These are phyloP conservation scores for Dillenia suffruticosa DNA, from an alignment of 164 flowering plant species.

Conservation along the genomic window DNA sequence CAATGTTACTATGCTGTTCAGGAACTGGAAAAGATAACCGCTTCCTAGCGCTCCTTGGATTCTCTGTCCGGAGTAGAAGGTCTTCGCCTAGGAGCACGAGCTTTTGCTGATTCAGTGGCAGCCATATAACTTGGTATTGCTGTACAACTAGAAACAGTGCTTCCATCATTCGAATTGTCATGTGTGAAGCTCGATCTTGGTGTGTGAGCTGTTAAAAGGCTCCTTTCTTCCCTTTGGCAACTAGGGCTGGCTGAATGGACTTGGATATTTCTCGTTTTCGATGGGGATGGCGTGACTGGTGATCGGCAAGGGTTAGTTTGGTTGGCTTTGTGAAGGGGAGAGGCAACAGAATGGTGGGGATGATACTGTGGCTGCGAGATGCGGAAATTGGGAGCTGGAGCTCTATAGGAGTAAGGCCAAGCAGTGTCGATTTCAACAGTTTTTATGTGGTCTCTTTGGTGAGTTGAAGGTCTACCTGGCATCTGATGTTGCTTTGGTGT, in stretches of 20 bases:
- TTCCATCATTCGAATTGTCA: slow-evolving; percentile 3
- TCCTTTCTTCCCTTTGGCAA: slow-evolving; percentile 35
- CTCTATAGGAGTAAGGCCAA: slow-evolving; percentile 49
- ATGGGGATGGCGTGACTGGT: slow-evolving; percentile 50
- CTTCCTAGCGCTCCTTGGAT: slow-evolving; percentile 44
- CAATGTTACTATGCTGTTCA: slow-evolving; percentile 17
- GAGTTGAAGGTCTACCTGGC: slow-evolving; percentile 63
- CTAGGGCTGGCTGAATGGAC: slow-evolving; percentile 69
- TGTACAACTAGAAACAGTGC: background rate
- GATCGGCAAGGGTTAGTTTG: slow-evolving; percentile 16
- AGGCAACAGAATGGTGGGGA: slow-evolving; percentile 26
- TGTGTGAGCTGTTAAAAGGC: slow-evolving; percentile 32
- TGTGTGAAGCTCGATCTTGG: slow-evolving; percentile 26
- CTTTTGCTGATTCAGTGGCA: slow-evolving; percentile 85
- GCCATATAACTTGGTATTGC: slow-evolving; percentile 80
- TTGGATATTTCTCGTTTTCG: slow-evolving; percentile 37
- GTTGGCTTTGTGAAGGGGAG: slow-evolving; percentile 34
- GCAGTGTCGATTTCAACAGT: slow-evolving; percentile 86
- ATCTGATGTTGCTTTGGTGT: slow-evolving; percentile 63
- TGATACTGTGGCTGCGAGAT: slow-evolving; percentile 23
- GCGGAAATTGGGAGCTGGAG: slow-evolving; percentile 26
- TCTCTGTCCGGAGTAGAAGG: slow-evolving; percentile 52
- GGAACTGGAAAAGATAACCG: slow-evolving; percentile 61
- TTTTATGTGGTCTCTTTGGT: slow-evolving; percentile 59
- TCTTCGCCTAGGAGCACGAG: slow-evolving; percentile 56